Base-by-base conservation (phyloP, 2,329 filamentous ascomycete genomes). In the Fragosphaeria purpurea region DNA sequence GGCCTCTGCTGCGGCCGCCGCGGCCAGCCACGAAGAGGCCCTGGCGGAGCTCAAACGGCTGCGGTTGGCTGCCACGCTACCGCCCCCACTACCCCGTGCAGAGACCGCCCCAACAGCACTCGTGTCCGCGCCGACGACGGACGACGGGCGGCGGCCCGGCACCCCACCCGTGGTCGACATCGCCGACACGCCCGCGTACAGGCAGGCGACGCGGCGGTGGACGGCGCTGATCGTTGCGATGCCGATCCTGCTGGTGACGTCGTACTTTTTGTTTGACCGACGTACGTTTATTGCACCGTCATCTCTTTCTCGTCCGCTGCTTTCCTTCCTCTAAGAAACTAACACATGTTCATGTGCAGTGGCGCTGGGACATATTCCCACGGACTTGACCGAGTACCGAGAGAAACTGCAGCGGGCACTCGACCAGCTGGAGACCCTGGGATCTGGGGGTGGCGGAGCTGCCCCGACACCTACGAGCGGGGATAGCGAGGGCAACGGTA, bases 201-300 rank as follows among this genome's bases (percentile, higher is more conserved):
- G 71, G 49, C 57, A 59, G 39, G 68, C 71, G 34, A 67, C 69
- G 50, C 61, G 72, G 52, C 71, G 68, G 57, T 78, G 73, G 66
- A 62, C 68, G 4, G 63, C 65, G 30, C 54, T 69, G 7, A 73
- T 80, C 56, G 69, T 79, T 50, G 75, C 73, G 31, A 57, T 78
- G 62, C 77, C 77, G 2, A 70, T 80, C 35, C 57, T 79, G 5
- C 53, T 79, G 11, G 75, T 80, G 46, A 76, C 74, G 32, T 77
- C 76, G 30, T 80, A 76, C 54, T 70, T 69, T 47, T 59, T 80
- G 3, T 79, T 74, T 61, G 69, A 77, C 44, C 63, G 72, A 62
- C 58, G 73, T 75, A 52, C 65, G 72, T 68, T 38, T 37, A 32
- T 40, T 33, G 30, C 8, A 22, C 6, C 10, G 32, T 31, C 3